phyloP scores from a whole-genome alignment of 306 rosid genomes.

The Bauhinia variegata region DNA sequence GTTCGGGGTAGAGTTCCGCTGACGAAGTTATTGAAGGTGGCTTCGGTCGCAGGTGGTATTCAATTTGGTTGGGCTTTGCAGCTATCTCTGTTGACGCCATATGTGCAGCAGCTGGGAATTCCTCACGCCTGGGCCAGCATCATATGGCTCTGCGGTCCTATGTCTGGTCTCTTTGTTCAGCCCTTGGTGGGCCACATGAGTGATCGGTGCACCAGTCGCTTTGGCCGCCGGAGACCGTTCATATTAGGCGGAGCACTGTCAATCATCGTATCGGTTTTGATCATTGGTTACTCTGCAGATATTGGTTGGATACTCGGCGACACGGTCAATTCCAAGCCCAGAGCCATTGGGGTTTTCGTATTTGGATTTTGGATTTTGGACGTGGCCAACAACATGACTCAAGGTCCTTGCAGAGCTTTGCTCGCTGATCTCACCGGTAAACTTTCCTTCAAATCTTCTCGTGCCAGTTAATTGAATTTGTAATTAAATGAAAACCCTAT shows the following conservation, averaged over 20 bases:
- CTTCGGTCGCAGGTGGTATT: conserved; percentile 86
- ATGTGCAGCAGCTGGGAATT: conserved; percentile 91
- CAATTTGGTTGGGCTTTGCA: conserved; percentile 99
- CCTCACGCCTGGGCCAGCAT: conserved; percentile 94
- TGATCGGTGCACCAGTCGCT: conserved; percentile 67
- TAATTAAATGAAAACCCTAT: conserved; percentile 2
- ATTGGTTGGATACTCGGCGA: conserved; percentile 80
- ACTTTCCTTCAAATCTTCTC: conserved; percentile 7
- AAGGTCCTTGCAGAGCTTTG: conserved; percentile 87
- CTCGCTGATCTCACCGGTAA: conserved; percentile 90
- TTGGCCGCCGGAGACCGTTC: conserved; percentile 92
- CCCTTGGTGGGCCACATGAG: conserved; percentile 84
- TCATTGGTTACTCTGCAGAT: conserved; percentile 83
- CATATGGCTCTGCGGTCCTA: conserved; percentile 91
- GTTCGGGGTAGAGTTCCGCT: conserved; percentile 49
- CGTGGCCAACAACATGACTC: conserved; percentile 80
- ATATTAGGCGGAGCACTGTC: conserved; percentile 63
- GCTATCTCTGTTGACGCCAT: conserved; percentile 85
- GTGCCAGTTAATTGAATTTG: conserved; percentile 10
- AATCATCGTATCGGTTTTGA: conserved; percentile 60
- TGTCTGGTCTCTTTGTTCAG: conserved; percentile 84
- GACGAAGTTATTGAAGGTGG: conserved; percentile 61
- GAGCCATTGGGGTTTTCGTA: conserved; percentile 63
- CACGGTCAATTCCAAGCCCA: conserved; percentile 52
- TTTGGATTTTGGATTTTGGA: conserved; percentile 89